Evolutionary conservation across 139 green algal species (phyloP), one percentile per base, ranked within the genome.

Genomic region (Chlamydomonas asymmetrica): DNA sequence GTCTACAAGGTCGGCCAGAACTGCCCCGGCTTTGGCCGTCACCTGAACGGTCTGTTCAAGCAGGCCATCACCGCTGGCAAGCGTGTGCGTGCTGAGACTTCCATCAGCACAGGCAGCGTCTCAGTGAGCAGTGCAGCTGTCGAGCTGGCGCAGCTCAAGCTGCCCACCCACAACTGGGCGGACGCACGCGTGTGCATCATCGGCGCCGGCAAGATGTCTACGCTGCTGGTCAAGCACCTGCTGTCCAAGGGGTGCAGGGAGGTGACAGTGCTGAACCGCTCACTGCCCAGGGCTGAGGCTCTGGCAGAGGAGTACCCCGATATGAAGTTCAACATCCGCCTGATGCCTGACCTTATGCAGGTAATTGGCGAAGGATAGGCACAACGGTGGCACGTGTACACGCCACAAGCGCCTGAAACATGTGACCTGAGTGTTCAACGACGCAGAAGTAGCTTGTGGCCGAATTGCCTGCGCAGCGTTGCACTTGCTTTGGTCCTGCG

Each of bases 31-130:
- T 99, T 99, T 80, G 97, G 97, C 0, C 90, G 97, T 32, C 94
- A 99, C 81, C 86, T 99, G 38, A 99, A 97, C 72, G 96, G 94
- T 31, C 89, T 99, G 20, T 99, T 99, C 92, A 98, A 98, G 92
- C 93, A 98, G 90, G 96, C 96, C 40, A 96, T 99, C 71, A 97
- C 91, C 20, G 93, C 92, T 0, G 97, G 97, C 75, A 99, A 99
- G 91, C 89, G 95, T 27, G 96, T 99, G 54, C 91, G 97, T 49
- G 81, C 86, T 25, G 97, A 99, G 85, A 99, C 96, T 16, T 91
- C 84, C 76, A 99, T 99, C 84, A 88, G 87, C 62, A 91, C 87
- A 18, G 97, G 97, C 66, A 91, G 90, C 27, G 97, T 99, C n/a
- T 97, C 89, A 3, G 97, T 99, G 31, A 94, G 81, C 74, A 95